Evolutionary conservation across 108 stramenopile species (phyloP).

Genomic region (Cyclotella atomus): DNA sequence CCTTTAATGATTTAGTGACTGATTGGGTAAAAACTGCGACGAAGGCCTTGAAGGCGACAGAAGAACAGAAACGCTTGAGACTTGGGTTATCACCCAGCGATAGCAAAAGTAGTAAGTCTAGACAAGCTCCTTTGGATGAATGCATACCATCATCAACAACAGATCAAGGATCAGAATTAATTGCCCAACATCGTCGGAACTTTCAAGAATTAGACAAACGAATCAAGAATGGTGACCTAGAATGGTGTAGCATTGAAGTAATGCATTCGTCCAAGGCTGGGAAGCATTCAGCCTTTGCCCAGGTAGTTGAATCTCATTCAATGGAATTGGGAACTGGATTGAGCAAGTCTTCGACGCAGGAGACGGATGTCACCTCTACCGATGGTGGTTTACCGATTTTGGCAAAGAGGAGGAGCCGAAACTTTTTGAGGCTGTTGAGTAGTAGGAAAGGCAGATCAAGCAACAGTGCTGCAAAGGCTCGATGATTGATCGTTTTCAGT

Average conservation of each 20-base stretch:
- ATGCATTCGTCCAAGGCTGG: conserved; percentile 25
- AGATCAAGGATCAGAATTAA: too few relatives aligned
- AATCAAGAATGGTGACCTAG: conserved; percentile 35
- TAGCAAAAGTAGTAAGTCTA: background rate
- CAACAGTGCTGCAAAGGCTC: too few relatives aligned
- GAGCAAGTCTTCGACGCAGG: conserved; percentile 7
- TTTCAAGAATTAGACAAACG: conserved; percentile 41
- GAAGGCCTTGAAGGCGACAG: conserved; percentile 63
- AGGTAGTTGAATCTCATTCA: conserved; percentile 29
- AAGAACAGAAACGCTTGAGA: conserved; percentile 58
- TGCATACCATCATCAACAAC: too few relatives aligned
- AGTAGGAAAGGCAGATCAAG: conserved; percentile 4
- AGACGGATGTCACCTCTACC: conserved; percentile 4
- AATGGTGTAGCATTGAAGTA: conserved; percentile 44
- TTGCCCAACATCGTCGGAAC: conserved; percentile 35
- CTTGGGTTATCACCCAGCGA: conserved; percentile 23
- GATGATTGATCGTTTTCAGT: too few relatives aligned
- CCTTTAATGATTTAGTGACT: conserved; percentile 61
- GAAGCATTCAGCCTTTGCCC: conserved; percentile 25
- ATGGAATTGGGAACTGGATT: background rate
- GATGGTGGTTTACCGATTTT: background rate
- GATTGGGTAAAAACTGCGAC: conserved; percentile 75
- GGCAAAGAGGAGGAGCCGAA: conserved; percentile 11
- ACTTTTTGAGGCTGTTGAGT: conserved; percentile 24
- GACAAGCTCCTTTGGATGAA: too few relatives aligned